A percentile compares a stretch with the other conserved stretches of the same genome.
Evolutionary conservation across 768 basidiomycete species (phyloP).

Genomic region (Pleurotus ostreatus): DNA sequence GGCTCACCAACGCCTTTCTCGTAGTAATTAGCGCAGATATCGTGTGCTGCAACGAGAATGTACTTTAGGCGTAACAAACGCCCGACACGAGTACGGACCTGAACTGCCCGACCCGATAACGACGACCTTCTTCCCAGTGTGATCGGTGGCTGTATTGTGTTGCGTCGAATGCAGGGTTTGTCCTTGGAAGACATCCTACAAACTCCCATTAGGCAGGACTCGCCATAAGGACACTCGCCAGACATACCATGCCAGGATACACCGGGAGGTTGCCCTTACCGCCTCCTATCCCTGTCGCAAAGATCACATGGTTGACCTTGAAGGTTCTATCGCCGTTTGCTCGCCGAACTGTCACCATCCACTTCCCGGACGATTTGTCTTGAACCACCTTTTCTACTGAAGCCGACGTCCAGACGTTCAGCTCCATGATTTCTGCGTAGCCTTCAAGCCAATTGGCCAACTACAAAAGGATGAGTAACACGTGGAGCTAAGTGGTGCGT

Average conservation of each 20-base stretch:
- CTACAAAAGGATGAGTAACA: conserved; percentile 15
- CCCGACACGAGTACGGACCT: conserved; percentile 17
- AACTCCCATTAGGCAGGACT: no score
- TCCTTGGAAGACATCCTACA: conserved; percentile 46
- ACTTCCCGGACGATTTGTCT: conserved; percentile 23
- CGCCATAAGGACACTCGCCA: not conserved
- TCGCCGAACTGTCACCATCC: conserved; percentile 35
- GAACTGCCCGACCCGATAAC: conserved; percentile 63
- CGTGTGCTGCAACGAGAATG: conserved; percentile 30
- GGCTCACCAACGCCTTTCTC: conserved; percentile 37
- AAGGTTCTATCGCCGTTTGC: conserved; percentile 30
- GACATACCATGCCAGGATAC: conserved; percentile 37
- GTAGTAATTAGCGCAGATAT: conserved; percentile 39
- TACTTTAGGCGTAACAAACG: not conserved
- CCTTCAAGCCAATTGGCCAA: conserved; percentile 57
- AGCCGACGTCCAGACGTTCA: conserved; percentile 49
- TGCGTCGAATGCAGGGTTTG: conserved; percentile 46
- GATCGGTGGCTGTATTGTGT: conserved; percentile 41
- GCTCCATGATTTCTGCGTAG: conserved; percentile 46
- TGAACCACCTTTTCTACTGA: conserved; percentile 27
- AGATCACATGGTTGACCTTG: conserved; percentile 45
- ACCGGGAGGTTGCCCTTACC: conserved; percentile 40
- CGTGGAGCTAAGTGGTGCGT: no score
- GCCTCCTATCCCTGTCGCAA: conserved; percentile 50
- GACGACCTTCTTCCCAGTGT: conserved; percentile 56